Conservation (phyloP, 306 rosid genomes). For the Arachis hypogaea region DNA sequence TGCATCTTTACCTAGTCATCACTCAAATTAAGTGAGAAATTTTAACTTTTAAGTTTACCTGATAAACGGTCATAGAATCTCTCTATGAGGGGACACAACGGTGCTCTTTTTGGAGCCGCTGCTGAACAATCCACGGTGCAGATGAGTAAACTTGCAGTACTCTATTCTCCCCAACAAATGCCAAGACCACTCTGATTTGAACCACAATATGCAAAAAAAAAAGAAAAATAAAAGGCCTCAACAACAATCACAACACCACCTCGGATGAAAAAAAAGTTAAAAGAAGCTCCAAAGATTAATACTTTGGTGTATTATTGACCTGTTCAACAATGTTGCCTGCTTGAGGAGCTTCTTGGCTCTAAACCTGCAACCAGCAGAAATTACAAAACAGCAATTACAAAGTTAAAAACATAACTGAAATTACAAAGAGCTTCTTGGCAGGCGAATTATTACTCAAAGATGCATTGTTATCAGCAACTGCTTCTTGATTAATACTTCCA, state of each 20-base stretch:
- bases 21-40: no score
- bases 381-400: no score
- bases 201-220: conserved; percentile 57
- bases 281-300: conserved; percentile 10
- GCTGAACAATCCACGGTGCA: conserved; percentile 72
- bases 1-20: neutral
- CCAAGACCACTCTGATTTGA: conserved; percentile 80
- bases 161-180: conserved; percentile 72
- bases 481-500: no score
- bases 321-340: conserved; percentile 89
- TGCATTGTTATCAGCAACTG: no score
- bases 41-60: conserved; percentile 46
- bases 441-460: no score
- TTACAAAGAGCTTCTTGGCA: no score
- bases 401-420: no score
- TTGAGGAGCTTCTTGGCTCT: conserved; percentile 80
- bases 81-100: conserved; percentile 86
- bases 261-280: conserved; percentile 33
- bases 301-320: conserved; percentile 39
- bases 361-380: conserved; percentile 19
- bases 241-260: conserved; percentile 30
- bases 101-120: conserved; percentile 96
- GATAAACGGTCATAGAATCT: conserved; percentile 87
- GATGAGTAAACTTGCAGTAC: conserved; percentile 68
- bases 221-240: conserved; percentile 21